phyloP scores from a whole-genome alignment of 192 early-diverging fungal genomes.

The Coemansia interrupta region DNA sequence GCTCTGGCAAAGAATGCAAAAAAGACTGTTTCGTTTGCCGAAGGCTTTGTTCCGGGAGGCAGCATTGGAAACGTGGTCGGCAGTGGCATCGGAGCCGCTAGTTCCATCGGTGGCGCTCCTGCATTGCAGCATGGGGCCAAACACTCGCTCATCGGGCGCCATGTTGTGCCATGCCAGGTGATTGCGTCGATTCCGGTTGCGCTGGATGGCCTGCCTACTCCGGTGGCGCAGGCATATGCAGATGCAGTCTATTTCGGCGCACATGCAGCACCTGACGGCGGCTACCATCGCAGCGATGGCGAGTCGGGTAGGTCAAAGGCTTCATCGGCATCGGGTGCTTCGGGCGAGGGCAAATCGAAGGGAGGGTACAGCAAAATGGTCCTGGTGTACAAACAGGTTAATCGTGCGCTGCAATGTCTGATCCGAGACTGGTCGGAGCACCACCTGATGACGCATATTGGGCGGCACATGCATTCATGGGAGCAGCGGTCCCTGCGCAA shows the following conservation, averaged over 20 bases:
- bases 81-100: background rate
- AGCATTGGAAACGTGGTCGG: background rate
- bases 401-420: slow-evolving; percentile 40
- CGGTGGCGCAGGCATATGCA: slow-evolving; percentile 30
- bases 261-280: slow-evolving; percentile 37
- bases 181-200: slow-evolving; percentile 44
- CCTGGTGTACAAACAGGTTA: slow-evolving; percentile 41
- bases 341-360: background rate
- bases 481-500: slow-evolving; percentile 40
- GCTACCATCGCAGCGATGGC: slow-evolving; percentile 28
- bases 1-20: slow-evolving; percentile 33
- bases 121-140: slow-evolving; percentile 3
- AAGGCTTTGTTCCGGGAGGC: slow-evolving; percentile 5
- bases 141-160: slow-evolving; percentile 40
- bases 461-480: slow-evolving; percentile 41
- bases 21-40: slow-evolving; percentile 6
- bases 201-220: slow-evolving; percentile 35
- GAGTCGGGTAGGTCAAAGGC: background rate
- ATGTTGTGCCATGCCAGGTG: slow-evolving; percentile 48
- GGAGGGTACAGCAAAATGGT: slow-evolving; percentile 44
- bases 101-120: background rate
- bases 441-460: slow-evolving; percentile 49
- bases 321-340: background rate
- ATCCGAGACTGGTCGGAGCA: slow-evolving; percentile 53
- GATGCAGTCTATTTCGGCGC: slow-evolving; percentile 47